phyloP scores from a whole-genome alignment of 495 filamentous ascomycete species.

The Xylaria cubensis region DNA sequence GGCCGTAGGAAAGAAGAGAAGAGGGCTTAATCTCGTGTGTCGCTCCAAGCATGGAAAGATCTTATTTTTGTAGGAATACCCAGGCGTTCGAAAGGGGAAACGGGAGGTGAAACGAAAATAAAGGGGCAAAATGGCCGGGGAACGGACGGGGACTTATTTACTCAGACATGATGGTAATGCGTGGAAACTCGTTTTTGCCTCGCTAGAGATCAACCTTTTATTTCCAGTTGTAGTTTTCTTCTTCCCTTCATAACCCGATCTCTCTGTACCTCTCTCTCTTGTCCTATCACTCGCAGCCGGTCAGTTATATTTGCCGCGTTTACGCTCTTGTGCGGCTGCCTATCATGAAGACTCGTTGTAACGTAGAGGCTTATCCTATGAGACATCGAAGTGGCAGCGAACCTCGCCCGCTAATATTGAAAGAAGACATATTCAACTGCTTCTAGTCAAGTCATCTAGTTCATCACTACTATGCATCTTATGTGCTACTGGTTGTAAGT shows the following conservation, averaged over 20 bases:
- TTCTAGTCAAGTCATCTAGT: not conserved
- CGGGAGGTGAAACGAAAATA: not conserved
- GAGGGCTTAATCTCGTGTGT: not conserved
- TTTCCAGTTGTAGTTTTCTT: constrained; percentile 5
- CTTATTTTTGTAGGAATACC: constrained; percentile 22
- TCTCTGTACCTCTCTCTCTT: constrained; percentile 7
- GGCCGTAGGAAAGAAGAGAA: not conserved
- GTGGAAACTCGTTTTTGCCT: constrained; percentile 11
- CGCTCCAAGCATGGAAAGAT: not conserved
- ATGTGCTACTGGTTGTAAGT: not conserved
- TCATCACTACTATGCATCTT: not conserved
- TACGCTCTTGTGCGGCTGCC: not conserved
- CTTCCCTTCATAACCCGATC: constrained; percentile 4
- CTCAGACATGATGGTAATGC: not conserved
- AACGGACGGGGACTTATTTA: not conserved
- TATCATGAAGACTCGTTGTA: not conserved
- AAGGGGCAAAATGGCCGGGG: not conserved
- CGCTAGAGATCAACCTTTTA: not conserved
- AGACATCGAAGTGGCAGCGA: not conserved
- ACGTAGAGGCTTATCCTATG: not conserved
- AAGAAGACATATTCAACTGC: not conserved
- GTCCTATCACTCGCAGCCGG: constrained; percentile 10
- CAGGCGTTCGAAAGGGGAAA: constrained; percentile 26
- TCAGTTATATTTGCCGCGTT: not conserved
- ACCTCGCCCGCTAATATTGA: not conserved